Conservation (phyloP, 2,329 filamentous ascomycete genomes). For the Botrytis porri region DNA sequence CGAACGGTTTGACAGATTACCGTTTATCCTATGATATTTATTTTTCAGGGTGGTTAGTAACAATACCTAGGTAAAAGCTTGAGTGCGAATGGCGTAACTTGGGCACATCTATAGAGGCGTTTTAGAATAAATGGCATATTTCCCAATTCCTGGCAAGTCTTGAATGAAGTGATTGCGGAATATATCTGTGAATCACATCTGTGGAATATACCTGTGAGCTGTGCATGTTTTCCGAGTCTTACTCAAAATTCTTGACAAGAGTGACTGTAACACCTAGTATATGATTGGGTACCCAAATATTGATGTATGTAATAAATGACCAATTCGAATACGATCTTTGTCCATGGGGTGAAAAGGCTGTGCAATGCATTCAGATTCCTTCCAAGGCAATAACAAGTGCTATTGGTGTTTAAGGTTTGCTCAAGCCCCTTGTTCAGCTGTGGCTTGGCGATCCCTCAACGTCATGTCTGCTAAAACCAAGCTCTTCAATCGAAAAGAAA, state of each 20-base stretch:
- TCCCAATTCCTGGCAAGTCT: not conserved
- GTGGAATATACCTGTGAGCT: not conserved
- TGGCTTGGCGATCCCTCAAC: slow-evolving; percentile 18
- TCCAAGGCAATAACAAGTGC: slow-evolving; percentile 2
- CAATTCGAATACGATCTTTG: not conserved
- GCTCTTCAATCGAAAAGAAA: slow-evolving; percentile 19
- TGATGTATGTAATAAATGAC: not conserved
- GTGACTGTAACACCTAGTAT: not conserved
- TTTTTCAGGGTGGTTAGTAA: slow-evolving; percentile 8
- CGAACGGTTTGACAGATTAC: slow-evolving; percentile 5
- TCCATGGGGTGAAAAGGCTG: not conserved
- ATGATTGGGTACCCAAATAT: not conserved
- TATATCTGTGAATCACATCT: not conserved
- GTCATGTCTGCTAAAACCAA: slow-evolving; percentile 18
- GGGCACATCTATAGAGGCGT: slow-evolving; percentile 8
- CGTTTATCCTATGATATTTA: not conserved
- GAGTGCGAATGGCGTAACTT: slow-evolving; percentile 1
- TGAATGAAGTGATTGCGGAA: not conserved
- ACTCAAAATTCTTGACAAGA: not conserved
- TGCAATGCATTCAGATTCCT: not conserved
- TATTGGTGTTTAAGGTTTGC: not conserved
- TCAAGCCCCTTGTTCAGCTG: slow-evolving; percentile 11
- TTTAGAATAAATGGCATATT: slow-evolving; percentile 20
- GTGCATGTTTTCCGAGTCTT: not conserved
- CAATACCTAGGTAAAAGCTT: slow-evolving; percentile 11